Evolutionary conservation across 129 eudicot species (phyloP).

Genomic region (Solidago caesia): DNA sequence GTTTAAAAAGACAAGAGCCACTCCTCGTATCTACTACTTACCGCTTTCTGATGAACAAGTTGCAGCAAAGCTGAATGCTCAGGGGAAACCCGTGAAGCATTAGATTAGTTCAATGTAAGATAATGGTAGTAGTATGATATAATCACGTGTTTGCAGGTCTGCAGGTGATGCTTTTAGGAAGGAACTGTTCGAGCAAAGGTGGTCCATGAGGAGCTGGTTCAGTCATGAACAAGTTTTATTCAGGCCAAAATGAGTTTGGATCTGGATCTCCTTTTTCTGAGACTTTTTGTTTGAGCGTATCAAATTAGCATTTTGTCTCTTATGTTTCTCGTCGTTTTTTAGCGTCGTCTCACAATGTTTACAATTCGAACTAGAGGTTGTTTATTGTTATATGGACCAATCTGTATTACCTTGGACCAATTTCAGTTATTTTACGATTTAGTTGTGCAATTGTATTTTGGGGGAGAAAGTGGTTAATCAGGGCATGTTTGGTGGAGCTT

Average conservation of each 20-base stretch:
- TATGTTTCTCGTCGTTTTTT: slow-evolving; percentile 1
- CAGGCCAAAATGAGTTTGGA: slow-evolving; percentile 21
- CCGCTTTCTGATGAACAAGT: slow-evolving; percentile 92
- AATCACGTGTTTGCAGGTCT: slow-evolving; percentile 81
- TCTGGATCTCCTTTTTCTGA: slow-evolving; percentile 25
- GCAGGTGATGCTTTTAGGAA: slow-evolving; percentile 65
- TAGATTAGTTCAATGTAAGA: slow-evolving; percentile 49
- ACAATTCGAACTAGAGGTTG: neutral
- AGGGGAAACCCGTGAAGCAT: slow-evolving; percentile 49
- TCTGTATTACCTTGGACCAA: neutral
- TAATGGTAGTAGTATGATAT: slow-evolving; percentile 48
- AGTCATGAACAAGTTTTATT: slow-evolving; percentile 25
- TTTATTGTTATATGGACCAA: slow-evolving; percentile 18
- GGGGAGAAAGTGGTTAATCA: too few relatives aligned
- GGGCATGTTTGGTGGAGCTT: too few relatives aligned
- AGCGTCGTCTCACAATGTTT: slow-evolving; percentile 10
- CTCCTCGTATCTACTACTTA: slow-evolving; percentile 93
- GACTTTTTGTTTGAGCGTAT: slow-evolving; percentile 30
- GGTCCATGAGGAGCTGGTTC: slow-evolving; percentile 48
- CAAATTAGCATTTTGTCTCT: neutral
- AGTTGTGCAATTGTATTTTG: too few relatives aligned
- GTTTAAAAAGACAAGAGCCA: slow-evolving; percentile 77
- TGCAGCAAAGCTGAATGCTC: slow-evolving; percentile 50
- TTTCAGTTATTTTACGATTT: too few relatives aligned
- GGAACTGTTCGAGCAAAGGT: slow-evolving; percentile 35